Base-by-base conservation (phyloP, 768 basidiomycete species). In the Leccinum aurantiacum region DNA sequence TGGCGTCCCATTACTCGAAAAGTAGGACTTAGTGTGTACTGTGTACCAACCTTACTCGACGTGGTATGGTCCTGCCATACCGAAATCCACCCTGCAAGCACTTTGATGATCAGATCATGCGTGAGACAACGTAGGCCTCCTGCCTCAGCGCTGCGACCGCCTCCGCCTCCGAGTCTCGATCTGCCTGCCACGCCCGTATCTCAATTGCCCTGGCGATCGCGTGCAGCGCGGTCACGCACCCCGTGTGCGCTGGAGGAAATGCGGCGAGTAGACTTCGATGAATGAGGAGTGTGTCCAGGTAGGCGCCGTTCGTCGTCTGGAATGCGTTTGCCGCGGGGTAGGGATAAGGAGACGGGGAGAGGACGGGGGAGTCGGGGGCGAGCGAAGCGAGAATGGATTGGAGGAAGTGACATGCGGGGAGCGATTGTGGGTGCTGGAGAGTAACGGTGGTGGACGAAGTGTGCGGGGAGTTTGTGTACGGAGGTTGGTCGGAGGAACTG, bases 261-360 rank as follows among this genome's bases (percentile, higher is more conserved):
- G 86, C 82, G 62, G 74, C 77, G 61, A 87, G 78, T 38, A 88
- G 82, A 69, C 87, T 84, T 69, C 90, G 88, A 75, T 92, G 90
- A 0, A 85, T 84, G 74, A 90, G 89, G 66, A 92, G 86, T 54
- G 82, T 79, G 68, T 92, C 90, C 73, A 92, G 82, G 68, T 90
- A 92, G 60, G 83, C 88, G 66, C 89, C 89, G 75, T 82, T 80
- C 51, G 87, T 88, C 57, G 87, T 90, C 65, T 74, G 72, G 60
- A 78, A 74, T 8, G 60, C 65, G 52, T 63, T 71, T 58, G 69
- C 58, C 11, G 53, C 58, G 63, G 72, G 73, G 19, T 74, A 74
- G 0, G 73, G 73, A 53, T 74, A 74, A 1, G 73, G 73, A 6
- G 29, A 69, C 0, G 73, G 73, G 53, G 62, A 75, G 62, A 74